Evolutionary conservation across 1,139 yeast genomes (phyloP).

Genomic region (Ashbya aceris): DNA sequence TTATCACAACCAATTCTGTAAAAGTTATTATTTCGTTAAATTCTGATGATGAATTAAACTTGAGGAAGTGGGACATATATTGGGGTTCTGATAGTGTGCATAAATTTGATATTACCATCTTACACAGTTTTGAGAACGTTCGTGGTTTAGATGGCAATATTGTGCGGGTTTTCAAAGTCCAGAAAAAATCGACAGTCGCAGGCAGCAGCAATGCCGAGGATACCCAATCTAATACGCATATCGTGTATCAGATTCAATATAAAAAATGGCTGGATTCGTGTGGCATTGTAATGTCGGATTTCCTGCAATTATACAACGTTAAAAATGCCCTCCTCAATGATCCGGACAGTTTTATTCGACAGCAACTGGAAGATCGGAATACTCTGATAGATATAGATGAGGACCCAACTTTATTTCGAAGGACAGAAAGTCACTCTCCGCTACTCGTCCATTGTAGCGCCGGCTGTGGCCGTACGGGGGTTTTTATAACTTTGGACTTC

Average conservation of each 20-base stretch:
- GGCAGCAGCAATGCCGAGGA: slow-evolving; percentile 24
- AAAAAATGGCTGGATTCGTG: slow-evolving; percentile 80
- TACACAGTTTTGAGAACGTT: slow-evolving; percentile 25
- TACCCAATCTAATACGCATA: slow-evolving; percentile 3
- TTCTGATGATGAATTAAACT: slow-evolving; percentile 43
- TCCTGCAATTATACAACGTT: slow-evolving; percentile 43
- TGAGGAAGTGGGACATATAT: slow-evolving; percentile 47
- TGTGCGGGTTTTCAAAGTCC: slow-evolving; percentile 27
- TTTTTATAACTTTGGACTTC: slow-evolving; percentile 68
- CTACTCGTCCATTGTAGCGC: slow-evolving; percentile 79
- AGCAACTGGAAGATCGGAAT: slow-evolving; percentile 7
- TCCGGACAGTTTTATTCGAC: slow-evolving; percentile 12
- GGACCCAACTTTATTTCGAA: slow-evolving; percentile 1
- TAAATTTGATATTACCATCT: slow-evolving; percentile 24
- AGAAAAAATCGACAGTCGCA: slow-evolving; percentile 2
- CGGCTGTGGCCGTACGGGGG: slow-evolving; percentile 90
- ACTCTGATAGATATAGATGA: background rate
- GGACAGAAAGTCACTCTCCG: slow-evolving; percentile 31
- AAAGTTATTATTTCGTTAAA: slow-evolving; percentile 66
- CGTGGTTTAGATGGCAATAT: slow-evolving; percentile 28
- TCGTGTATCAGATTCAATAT: slow-evolving; percentile 59
- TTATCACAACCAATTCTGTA: slow-evolving; percentile 51
- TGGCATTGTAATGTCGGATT: slow-evolving; percentile 45
- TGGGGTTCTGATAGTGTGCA: slow-evolving; percentile 35
- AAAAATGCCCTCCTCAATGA: slow-evolving; percentile 35